phyloP scores from a whole-genome alignment of 441 rosid genomes.

The Flueggea neowawraea region DNA sequence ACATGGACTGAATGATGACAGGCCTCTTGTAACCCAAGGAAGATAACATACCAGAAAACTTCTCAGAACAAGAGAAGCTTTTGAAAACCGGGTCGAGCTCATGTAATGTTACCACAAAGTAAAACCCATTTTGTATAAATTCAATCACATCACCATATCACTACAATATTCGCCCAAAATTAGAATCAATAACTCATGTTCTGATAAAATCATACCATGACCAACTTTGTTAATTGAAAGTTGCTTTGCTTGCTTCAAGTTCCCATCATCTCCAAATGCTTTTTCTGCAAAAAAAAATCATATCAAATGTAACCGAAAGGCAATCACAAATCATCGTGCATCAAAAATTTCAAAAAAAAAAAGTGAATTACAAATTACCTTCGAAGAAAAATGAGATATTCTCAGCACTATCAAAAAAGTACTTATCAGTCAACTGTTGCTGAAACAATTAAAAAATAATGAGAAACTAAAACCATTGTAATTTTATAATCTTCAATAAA shows the following conservation, averaged over 20 bases:
- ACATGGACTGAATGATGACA: conserved; percentile 82
- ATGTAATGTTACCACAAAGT: conserved; percentile 64
- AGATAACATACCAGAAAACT: conserved; percentile 49
- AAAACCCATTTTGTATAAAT: neutral
- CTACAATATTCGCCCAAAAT: neutral
- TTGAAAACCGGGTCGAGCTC: conserved; percentile 81
- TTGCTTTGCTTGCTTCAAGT: conserved; percentile 72
- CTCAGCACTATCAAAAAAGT: conserved; percentile 88
- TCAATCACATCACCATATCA: neutral
- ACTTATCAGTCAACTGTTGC: conserved; percentile 57
- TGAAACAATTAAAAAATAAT: conserved; percentile 6
- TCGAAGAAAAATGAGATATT: conserved; percentile 93
- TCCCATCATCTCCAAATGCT: conserved; percentile 81
- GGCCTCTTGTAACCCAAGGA: conserved; percentile 87
- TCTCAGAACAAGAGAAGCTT: conserved; percentile 62
- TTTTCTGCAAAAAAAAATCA: conserved; percentile 47
- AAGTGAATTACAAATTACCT: conserved; percentile 37
- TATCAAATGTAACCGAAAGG: too few relatives aligned
- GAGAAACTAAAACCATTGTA: neutral
- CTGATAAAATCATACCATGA: conserved; percentile 47
- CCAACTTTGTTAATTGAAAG: conserved; percentile 98
- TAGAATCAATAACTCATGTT: conserved; percentile 6
- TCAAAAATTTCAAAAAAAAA: neutral
- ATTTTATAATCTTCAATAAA: too few relatives aligned
- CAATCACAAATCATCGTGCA: too few relatives aligned